phyloP scores from a whole-genome alignment of 306 rosid species.

The Castanea sativa region DNA sequence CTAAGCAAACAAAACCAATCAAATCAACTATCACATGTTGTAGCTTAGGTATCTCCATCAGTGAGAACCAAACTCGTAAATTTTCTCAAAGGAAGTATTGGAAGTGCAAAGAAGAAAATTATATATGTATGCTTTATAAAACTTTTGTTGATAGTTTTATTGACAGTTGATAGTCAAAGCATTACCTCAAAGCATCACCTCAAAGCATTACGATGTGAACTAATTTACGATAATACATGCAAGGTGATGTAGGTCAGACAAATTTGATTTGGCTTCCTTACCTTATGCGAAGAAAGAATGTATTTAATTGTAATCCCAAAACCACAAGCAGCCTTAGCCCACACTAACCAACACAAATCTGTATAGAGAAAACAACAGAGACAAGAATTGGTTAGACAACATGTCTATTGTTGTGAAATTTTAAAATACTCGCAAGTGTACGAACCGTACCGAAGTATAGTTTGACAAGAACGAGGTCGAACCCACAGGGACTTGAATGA shows the following conservation, averaged over 20 bases:
- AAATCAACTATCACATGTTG: neutral
- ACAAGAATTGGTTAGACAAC: neutral
- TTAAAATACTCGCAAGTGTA: too few relatives aligned
- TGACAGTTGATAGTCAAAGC: too few relatives aligned
- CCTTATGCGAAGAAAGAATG: slow-evolving; percentile 49
- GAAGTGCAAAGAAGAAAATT: too few relatives aligned
- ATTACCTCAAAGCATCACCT: slow-evolving; percentile 15
- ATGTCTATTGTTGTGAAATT: neutral
- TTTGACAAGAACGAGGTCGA: too few relatives aligned
- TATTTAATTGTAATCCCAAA: slow-evolving; percentile 34
- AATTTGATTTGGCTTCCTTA: slow-evolving; percentile 40
- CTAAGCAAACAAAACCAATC: too few relatives aligned
- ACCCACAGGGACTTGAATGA: too few relatives aligned
- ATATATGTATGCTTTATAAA: too few relatives aligned
- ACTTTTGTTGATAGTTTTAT: too few relatives aligned
- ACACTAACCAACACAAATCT: slow-evolving; percentile 11
- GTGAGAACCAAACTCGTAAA: neutral
- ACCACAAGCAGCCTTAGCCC: neutral
- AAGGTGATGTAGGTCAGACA: neutral
- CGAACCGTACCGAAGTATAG: too few relatives aligned
- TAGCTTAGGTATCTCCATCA: neutral
- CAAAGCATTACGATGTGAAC: slow-evolving; percentile 20
- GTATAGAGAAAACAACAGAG: neutral
- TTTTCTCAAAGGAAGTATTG: neutral
- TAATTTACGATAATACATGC: slow-evolving; percentile 2